Conservation (phyloP, 352 stramenopile genomes). For the Globisporangium echinulatum region DNA sequence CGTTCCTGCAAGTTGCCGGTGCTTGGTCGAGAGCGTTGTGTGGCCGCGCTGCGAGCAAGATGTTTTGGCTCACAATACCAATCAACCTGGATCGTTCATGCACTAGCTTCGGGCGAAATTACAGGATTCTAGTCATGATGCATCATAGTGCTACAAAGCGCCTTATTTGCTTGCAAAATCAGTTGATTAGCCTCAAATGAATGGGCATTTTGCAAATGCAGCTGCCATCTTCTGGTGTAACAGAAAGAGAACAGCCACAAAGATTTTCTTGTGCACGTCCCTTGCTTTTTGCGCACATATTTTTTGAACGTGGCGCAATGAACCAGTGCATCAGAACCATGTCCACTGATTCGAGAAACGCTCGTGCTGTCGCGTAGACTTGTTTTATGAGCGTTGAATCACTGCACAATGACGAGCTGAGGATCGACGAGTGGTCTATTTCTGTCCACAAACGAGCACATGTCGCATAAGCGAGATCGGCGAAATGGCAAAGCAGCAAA, state of each 20-base stretch:
- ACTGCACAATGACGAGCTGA: background rate
- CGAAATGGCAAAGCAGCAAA: background rate
- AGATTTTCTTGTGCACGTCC: conserved; percentile 4
- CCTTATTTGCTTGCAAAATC: too few relatives aligned
- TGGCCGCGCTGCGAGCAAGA: background rate
- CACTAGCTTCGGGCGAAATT: too few relatives aligned
- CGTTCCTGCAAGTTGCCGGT: background rate
- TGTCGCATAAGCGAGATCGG: background rate
- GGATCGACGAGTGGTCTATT: background rate
- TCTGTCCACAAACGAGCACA: background rate
- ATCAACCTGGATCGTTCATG: too few relatives aligned
- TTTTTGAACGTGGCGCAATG: background rate
- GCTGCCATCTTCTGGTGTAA: background rate
- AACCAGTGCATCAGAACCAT: background rate
- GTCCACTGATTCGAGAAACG: background rate
- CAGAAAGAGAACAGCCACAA: conserved; percentile 1
- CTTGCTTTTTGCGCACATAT: too few relatives aligned
- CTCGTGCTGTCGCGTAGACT: background rate
- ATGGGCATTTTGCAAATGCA: background rate
- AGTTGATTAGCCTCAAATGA: background rate
- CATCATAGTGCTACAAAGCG: too few relatives aligned
- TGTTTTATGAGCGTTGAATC: background rate
- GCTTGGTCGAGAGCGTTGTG: background rate
- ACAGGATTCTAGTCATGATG: too few relatives aligned
- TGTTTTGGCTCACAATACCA: background rate